phyloP scores from a whole-genome alignment of 1,139 yeast genomes.

The Schizosaccharomyces versatilis region DNA sequence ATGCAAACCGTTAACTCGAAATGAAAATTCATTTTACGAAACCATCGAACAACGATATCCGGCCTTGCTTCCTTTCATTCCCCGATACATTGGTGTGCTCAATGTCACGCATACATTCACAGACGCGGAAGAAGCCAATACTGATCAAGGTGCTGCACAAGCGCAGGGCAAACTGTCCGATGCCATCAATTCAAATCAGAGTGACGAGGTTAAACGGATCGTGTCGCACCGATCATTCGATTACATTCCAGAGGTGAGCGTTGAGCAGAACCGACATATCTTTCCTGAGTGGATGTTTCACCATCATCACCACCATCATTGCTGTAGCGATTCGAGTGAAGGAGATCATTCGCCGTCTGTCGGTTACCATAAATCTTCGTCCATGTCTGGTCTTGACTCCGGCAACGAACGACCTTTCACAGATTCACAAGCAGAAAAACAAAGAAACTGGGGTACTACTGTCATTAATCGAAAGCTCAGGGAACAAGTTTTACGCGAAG shows the following conservation, averaged over 20 bases:
- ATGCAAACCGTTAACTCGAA: constrained; percentile 76
- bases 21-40: constrained; percentile 85
- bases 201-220: not conserved
- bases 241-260: constrained; percentile 9
- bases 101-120: constrained; percentile 60
- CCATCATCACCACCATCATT: not conserved
- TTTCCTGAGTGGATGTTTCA: constrained; percentile 8
- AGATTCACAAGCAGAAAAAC: not conserved
- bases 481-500: constrained; percentile 46
- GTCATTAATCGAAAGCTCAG: constrained; percentile 41
- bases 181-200: not conserved
- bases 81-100: constrained; percentile 76
- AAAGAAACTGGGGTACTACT: constrained; percentile 31
- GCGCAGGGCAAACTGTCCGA: not conserved
- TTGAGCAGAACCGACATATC: constrained; percentile 11
- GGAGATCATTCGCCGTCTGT: not conserved
- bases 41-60: constrained; percentile 58
- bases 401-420: not conserved
- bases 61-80: constrained; percentile 65
- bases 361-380: not conserved
- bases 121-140: not conserved
- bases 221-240: not conserved
- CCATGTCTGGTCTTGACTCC: not conserved
- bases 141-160: not conserved
- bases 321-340: too few species aligned